Evolutionary conservation across 1,284 basidiomycete genomes (phyloP).

Genomic region (Sanguinoderma infundibulare): DNA sequence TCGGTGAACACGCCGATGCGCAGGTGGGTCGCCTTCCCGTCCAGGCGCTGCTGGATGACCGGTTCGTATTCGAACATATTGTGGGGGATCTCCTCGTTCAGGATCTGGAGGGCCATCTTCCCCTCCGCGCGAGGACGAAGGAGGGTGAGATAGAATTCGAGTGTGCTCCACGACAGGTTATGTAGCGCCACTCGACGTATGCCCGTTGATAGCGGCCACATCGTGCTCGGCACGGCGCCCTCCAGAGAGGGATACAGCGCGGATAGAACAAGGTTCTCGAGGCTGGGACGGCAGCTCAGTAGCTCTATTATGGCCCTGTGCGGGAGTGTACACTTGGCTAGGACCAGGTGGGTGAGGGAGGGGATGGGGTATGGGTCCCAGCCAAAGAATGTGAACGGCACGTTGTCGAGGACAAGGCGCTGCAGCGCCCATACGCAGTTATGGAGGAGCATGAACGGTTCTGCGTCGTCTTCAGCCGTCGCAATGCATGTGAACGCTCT

Average conservation of each 20-base stretch:
- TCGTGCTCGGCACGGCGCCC: not conserved
- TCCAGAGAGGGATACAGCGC: not conserved
- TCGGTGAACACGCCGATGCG: not conserved
- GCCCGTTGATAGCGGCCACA: not conserved
- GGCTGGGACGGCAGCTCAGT: not conserved
- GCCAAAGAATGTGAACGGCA: not conserved
- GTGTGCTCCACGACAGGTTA: not conserved
- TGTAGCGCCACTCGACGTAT: not conserved
- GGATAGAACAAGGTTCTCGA: not conserved
- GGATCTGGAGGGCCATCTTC: not conserved
- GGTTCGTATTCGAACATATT: not conserved
- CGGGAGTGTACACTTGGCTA: not conserved
- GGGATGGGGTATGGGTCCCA: not conserved
- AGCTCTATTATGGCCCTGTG: not conserved
- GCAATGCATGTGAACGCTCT: conserved; percentile 3
- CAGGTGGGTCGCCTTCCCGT: not conserved
- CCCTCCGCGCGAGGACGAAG: not conserved
- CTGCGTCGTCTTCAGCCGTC: not conserved
- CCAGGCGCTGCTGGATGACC: conserved; percentile 1
- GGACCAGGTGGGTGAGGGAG: conserved; percentile 1
- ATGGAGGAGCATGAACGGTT: not conserved
- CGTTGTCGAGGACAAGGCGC: not conserved
- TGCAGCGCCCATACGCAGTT: not conserved
- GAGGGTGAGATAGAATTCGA: conserved; percentile 5
- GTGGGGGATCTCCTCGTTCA: not conserved